Evolutionary conservation across 352 stramenopile species (phyloP), one percentile per base, ranked within the genome.

Genomic region (Globisporangium cystogenes): DNA sequence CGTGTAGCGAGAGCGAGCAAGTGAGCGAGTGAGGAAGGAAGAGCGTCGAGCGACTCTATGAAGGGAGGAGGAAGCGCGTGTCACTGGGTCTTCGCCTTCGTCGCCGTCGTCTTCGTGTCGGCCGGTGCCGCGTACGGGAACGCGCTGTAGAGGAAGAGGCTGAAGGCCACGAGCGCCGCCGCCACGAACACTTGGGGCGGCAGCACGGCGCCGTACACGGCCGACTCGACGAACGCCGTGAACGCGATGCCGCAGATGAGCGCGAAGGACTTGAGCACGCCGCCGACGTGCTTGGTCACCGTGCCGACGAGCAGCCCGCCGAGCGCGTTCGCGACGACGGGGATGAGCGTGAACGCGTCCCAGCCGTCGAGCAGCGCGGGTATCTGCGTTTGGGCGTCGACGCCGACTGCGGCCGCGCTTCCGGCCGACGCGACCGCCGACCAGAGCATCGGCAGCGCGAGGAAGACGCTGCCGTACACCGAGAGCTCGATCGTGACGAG

Each of bases 251-350:
- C 87, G 33, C 79, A 82, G 46, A 96, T 89, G 36, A 96, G 64
- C 14, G 86, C 80, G 48, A 96, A 96, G 5, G 82, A 91, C 63
- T 96, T 96, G 57, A 92, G 66, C 45, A 96, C 86, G n/a, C 86
- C 87, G n/a, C 87, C 87, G 7, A 92, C 77, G 52, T 95, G 70
- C 58, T 96, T 96, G 15, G 86, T 96, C 39, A 96, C 86, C 23
- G 85, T 79, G 35, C 87, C 86, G 11, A 96, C 87, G 26, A 96
- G 66, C 41, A 96, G 57, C 0, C 87, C 87, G 20, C 87, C 87
- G 27, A 86, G 42, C 1, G 86, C 86, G 53, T 93, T 93, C 48
- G 68, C 82, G 26, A 94, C 52, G 3, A 95, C 77, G 1, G 87
- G 87, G 29, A 96, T 76, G 36, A 90, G 66, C 23, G 84, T 95